Percentiles rank a stretch among this genome's conserved stretches.
Conservation (phyloP, 768 basidiomycete genomes). For the Neoboletus subvelutipes region DNA sequence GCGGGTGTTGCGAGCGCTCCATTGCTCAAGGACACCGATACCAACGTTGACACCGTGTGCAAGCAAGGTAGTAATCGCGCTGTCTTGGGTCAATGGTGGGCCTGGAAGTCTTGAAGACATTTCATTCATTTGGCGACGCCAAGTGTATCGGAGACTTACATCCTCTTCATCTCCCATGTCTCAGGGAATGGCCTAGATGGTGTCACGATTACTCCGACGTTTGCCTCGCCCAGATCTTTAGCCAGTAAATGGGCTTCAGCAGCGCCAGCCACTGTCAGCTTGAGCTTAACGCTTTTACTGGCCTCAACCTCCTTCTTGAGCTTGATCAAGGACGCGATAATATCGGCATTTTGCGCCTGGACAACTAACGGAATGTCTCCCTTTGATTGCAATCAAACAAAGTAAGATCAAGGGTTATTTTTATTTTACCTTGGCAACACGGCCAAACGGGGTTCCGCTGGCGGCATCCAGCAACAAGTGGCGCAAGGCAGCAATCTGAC, state of each 20-base stretch:
- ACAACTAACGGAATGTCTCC: conserved; percentile 75
- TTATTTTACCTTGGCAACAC: conserved; percentile 44
- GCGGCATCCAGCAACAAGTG: conserved; percentile 49
- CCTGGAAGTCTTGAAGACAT: conserved; percentile 27
- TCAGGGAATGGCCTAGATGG: conserved; percentile 71
- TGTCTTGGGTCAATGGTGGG: conserved; percentile 40
- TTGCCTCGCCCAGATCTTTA: conserved; percentile 62
- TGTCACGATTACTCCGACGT: conserved; percentile 67
- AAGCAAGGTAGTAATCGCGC: conserved; percentile 58
- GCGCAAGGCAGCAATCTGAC: conserved; percentile 75
- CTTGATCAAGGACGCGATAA: conserved; percentile 73
- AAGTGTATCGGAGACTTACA: conserved; percentile 17
- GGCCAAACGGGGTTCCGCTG: conserved; percentile 34
- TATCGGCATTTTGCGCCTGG: conserved; percentile 73
- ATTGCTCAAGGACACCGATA: conserved; percentile 62
- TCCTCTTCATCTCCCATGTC: conserved; percentile 59
- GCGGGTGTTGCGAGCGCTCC: conserved; percentile 72
- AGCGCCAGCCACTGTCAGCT: conserved; percentile 64
- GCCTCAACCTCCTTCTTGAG: conserved; percentile 65
- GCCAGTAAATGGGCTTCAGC: conserved; percentile 74
- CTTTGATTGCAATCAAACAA: conserved; percentile 31
- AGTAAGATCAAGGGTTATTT: neutral
- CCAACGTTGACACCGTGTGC: conserved; percentile 72
- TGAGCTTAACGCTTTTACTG: conserved; percentile 42
- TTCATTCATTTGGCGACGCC: conserved; percentile 5